A percentile compares a stretch with the other conserved stretches of the same genome.
These are phyloP conservation scores for Podospora comata DNA, from an alignment of 495 filamentous ascomycete species.

Conservation along the genomic window DNA sequence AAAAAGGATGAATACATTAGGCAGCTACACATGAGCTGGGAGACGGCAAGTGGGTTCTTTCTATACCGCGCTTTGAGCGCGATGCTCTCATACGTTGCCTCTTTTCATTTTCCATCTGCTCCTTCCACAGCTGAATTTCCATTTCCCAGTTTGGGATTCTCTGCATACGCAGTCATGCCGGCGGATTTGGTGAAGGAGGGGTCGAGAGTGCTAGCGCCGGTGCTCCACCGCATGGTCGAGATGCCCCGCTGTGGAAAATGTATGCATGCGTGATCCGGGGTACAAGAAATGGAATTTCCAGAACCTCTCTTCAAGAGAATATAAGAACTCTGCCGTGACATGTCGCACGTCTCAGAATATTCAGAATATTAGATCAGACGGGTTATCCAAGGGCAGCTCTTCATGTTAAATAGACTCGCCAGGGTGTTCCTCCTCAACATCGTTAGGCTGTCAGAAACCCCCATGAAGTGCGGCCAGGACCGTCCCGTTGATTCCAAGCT, in stretches of 20 bases:
- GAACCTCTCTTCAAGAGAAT: background rate
- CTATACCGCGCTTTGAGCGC: background rate
- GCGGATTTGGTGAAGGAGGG: background rate
- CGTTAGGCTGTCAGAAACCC: background rate
- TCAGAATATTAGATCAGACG: background rate
- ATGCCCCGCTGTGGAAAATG: background rate
- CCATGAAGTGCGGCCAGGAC: background rate
- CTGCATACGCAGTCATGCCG: background rate
- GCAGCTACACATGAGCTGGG: background rate
- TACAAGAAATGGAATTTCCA: background rate
- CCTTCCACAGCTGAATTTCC: background rate
- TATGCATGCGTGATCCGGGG: background rate
- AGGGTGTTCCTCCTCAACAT: background rate
- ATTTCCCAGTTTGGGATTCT: background rate
- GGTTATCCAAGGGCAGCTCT: background rate
- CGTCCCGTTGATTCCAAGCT: background rate
- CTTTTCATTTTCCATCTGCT: background rate
- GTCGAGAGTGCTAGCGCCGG: background rate
- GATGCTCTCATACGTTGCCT: background rate
- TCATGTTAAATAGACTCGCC: background rate
- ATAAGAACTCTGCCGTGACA: background rate
- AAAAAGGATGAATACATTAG: background rate
- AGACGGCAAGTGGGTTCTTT: background rate
- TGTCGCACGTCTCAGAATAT: background rate
- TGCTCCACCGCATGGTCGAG: background rate